Evolutionary conservation across 805 yeast species (phyloP).

Genomic region (Vanderwaltozyma polyspora): DNA sequence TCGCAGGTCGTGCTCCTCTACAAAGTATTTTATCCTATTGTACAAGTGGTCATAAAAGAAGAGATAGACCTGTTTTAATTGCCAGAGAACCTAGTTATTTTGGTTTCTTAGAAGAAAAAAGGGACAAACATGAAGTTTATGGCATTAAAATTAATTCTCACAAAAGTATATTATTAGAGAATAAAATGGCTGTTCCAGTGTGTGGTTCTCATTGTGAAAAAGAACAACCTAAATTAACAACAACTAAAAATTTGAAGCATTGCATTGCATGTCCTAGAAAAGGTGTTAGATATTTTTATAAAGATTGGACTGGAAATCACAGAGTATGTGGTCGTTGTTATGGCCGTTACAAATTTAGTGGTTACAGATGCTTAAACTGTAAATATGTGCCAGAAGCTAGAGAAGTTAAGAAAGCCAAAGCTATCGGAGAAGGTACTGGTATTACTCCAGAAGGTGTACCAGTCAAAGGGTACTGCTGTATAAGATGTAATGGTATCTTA

Average conservation of each 20-base stretch:
- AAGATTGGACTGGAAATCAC: conserved; percentile 19
- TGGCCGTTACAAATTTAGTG: conserved; percentile 17
- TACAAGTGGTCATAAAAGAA: conserved; percentile 16
- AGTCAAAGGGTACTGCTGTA: conserved; percentile 11
- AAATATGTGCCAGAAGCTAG: conserved; percentile 19
- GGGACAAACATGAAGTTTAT: conserved; percentile 12
- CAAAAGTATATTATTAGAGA: conserved; percentile 13
- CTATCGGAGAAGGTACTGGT: conserved; percentile 7
- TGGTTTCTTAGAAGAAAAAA: conserved; percentile 11
- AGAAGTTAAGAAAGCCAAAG: conserved; percentile 12
- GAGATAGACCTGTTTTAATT: conserved; percentile 7
- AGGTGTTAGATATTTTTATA: conserved; percentile 17
- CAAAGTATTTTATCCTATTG: conserved; percentile 19
- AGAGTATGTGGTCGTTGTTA: conserved; percentile 19
- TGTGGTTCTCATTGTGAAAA: conserved; percentile 11
- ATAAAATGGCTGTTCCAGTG: conserved; percentile 12
- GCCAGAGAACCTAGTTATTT: conserved; percentile 15
- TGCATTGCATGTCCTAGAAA: conserved; percentile 18
- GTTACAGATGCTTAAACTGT: conserved; percentile 16
- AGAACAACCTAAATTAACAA: conserved; percentile 12
- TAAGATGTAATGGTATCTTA: conserved; percentile 10
- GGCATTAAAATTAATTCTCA: conserved; percentile 12
- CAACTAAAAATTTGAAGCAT: conserved; percentile 11
- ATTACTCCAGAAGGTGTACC: conserved; percentile 9
- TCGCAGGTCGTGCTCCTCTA: conserved; percentile 13